Conservation (phyloP, 345 rosid species). For the Citrus australasica region DNA sequence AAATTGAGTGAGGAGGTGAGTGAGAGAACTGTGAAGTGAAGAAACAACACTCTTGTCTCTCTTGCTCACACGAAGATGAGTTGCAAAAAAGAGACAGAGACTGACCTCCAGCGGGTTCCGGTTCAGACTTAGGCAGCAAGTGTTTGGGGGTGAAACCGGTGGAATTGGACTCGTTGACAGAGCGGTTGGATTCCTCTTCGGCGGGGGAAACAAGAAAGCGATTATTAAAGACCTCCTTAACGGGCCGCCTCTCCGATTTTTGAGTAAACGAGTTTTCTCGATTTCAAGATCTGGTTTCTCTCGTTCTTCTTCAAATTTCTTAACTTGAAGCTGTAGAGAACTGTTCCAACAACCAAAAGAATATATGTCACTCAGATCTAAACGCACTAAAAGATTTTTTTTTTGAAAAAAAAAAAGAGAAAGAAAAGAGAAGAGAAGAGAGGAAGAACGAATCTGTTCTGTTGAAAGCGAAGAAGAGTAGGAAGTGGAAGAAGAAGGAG, state of each 20-base stretch:
- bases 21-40: conserved; percentile 4
- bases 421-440: too few species aligned
- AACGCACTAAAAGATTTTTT: too few species aligned
- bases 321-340: conserved; percentile 66
- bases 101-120: conserved; percentile 22
- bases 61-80: conserved; percentile 3
- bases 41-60: conserved; percentile 16
- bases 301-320: conserved; percentile 59
- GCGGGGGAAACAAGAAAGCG: too few species aligned
- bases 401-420: too few species aligned
- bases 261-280: conserved; percentile 19
- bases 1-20: neutral
- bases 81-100: conserved; percentile 31
- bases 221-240: neutral
- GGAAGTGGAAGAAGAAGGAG: too few species aligned
- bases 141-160: conserved; percentile 26
- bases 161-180: conserved; percentile 83
- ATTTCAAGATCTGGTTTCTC: conserved; percentile 56
- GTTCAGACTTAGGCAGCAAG: neutral
- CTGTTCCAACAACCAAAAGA: conserved; percentile 20
- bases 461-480: too few species aligned
- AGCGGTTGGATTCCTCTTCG: conserved; percentile 17
- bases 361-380: too few species aligned
- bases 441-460: too few species aligned
- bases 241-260: conserved; percentile 4